Conservation (phyloP, 139 green algal genomes). For the Tetratostichococcus sp. region DNA sequence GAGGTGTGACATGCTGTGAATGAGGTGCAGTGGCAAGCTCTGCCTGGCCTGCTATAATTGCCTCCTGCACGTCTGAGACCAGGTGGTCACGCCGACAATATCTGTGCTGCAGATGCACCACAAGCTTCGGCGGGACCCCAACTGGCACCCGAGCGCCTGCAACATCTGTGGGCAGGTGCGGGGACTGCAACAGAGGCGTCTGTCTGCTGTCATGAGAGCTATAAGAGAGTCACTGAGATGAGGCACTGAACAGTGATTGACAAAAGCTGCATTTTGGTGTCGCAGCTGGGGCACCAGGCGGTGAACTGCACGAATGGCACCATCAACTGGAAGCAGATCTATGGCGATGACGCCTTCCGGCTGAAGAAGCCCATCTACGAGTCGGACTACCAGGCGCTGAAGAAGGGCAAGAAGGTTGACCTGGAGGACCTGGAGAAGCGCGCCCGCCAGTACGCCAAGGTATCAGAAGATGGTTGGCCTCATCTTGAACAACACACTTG, state of each 20-base stretch:
- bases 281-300: slow-evolving; percentile 82
- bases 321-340: slow-evolving; percentile 85
- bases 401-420: slow-evolving; percentile 52
- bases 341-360: slow-evolving; percentile 77
- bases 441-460: slow-evolving; percentile 59
- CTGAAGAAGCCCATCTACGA: slow-evolving; percentile 59
- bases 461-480: neutral
- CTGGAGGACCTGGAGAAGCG: slow-evolving; percentile 49
- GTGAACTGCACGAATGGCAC: slow-evolving; percentile 81
- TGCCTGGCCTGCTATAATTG: no score
- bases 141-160: slow-evolving; percentile 77
- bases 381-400: slow-evolving; percentile 52
- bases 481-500: no score
- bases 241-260: neutral
- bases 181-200: neutral
- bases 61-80: no score
- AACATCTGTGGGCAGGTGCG: slow-evolving; percentile 81
- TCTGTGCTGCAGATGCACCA: slow-evolving; percentile 93
- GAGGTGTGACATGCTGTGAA: no score
- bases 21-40: no score
- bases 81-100: no score
- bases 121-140: slow-evolving; percentile 77
- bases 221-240: no score
- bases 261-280: neutral
- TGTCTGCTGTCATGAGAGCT: no score